Evolutionary conservation across 2,329 filamentous ascomycete species (phyloP).

Genomic region (Periconia macrospinosa): DNA sequence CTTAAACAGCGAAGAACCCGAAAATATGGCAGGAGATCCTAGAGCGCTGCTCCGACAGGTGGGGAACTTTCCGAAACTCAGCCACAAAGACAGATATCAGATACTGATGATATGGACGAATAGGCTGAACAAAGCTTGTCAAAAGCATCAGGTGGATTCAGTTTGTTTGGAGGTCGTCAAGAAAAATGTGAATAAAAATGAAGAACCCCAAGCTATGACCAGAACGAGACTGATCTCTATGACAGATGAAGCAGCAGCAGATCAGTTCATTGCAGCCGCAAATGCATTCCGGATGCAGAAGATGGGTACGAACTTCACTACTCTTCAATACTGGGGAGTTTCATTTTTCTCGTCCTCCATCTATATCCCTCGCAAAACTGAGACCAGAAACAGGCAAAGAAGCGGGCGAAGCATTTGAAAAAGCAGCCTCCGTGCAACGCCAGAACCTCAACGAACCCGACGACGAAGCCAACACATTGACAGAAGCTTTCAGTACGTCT

Average conservation of each 20-base stretch:
- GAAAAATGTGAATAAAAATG: slow-evolving; percentile 65
- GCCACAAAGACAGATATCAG: slow-evolving; percentile 30
- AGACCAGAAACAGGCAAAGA: slow-evolving; percentile 66
- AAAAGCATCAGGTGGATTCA: slow-evolving; percentile 78
- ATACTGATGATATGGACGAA: slow-evolving; percentile 23
- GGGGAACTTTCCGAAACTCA: slow-evolving; percentile 30
- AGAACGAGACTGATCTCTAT: slow-evolving; percentile 19
- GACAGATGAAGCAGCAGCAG: slow-evolving; percentile 75
- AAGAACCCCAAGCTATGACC: neutral
- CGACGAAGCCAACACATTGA: slow-evolving; percentile 84
- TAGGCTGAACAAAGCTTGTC: slow-evolving; percentile 85
- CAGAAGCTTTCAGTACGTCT: slow-evolving; percentile 76
- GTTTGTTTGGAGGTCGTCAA: slow-evolving; percentile 81
- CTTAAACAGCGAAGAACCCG: slow-evolving; percentile 4
- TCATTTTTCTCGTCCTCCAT: neutral
- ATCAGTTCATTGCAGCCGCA: slow-evolving; percentile 83
- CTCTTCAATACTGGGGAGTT: neutral
- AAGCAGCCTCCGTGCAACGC: slow-evolving; percentile 76
- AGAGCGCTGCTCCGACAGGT: slow-evolving; percentile 43
- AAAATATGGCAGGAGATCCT: slow-evolving; percentile 41
- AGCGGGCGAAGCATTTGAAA: slow-evolving; percentile 84
- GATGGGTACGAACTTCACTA: slow-evolving; percentile 60
- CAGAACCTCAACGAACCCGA: slow-evolving; percentile 86
- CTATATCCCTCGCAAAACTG: neutral
- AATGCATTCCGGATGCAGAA: slow-evolving; percentile 91